Evolutionary conservation across 108 stramenopile species (phyloP), one percentile per base, ranked within the genome.

Genomic region (Nannochloropsis gaditana): DNA sequence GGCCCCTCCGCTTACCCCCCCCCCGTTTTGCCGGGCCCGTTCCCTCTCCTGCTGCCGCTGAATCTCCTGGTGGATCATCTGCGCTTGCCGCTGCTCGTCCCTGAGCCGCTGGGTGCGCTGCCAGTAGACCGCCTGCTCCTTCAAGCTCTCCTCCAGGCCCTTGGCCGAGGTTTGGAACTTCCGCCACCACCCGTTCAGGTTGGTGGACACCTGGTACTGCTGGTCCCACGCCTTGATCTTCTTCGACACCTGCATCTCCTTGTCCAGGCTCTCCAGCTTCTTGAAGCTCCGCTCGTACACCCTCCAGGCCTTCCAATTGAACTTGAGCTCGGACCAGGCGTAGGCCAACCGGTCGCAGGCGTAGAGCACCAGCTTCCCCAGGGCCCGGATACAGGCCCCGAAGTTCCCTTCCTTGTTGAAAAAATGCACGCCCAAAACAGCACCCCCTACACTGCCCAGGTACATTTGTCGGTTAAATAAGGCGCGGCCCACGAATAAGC

Each of bases 341-440:
- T 73, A 73, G 5, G 59, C 59, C 59, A 73, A 73, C 8, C 59
- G 59, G n/a, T 73, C 59, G n/a, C 59, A 73, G 19, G 59, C 59
- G 59, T 73, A 73, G 19, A 73, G 59, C 59, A 73, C 59, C 59
- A 73, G n/a, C 59, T 73, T 73, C n/a, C 59, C 59, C 59, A 73
- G 15, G 4, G 59, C 59, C 59, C 59, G 59, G n/a, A 73, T 73
- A 73, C 19, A 15, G 19, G 59, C 59, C 5, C 59, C 59, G 59
- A 73, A 73, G n/a, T 73, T 73, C 8, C 59, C 59, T n/a, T 73
- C 59, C 6, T 73, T 4, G n/a, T 73, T 73, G n/a, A 6, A 73
- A n/a, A 73, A 73, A 73, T 73, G 59, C 8, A 73, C 59, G 19
- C 59, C 59, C 6, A 73, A 73, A 15, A 73, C 59, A 15, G 59